Percentiles rank a stretch among this genome's conserved stretches.
Conservation (phyloP, 2,329 filamentous ascomycete genomes). For the Fusarium abutilonis region DNA sequence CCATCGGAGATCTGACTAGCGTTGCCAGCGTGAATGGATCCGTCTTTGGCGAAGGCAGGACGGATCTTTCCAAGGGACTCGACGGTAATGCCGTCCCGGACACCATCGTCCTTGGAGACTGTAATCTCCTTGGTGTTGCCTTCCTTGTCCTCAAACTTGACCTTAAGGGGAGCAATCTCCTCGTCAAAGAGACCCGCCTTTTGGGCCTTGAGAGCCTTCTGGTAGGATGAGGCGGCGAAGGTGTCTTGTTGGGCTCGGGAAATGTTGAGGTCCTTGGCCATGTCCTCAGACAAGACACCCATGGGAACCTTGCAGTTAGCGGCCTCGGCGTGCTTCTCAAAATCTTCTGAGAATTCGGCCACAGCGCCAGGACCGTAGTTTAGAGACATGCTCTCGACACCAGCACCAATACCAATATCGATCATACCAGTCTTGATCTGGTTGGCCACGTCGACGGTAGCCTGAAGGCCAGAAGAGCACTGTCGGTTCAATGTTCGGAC, state of each 20-base stretch:
- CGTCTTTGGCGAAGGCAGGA: constrained; percentile 89
- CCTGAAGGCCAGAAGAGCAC: constrained; percentile 92
- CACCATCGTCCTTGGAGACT: constrained; percentile 86
- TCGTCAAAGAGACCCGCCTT: constrained; percentile 88
- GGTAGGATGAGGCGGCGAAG: constrained; percentile 94
- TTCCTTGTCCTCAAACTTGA: constrained; percentile 90
- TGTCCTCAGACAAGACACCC: constrained; percentile 91
- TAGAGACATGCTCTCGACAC: constrained; percentile 94
- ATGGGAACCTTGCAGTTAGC: constrained; percentile 98
- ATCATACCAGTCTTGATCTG: constrained; percentile 93
- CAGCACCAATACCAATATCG: constrained; percentile 91
- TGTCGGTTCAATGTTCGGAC: constrained; percentile 92
- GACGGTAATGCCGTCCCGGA: constrained; percentile 83
- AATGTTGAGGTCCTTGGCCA: constrained; percentile 87
- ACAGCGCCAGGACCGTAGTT: constrained; percentile 93
- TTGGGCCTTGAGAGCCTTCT: constrained; percentile 88
- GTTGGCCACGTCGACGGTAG: constrained; percentile 93
- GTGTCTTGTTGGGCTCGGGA: constrained; percentile 79
- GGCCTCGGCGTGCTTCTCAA: constrained; percentile 82
- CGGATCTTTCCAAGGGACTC: constrained; percentile 92
- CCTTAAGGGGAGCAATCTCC: constrained; percentile 87
- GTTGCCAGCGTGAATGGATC: constrained; percentile 95
- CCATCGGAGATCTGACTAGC: constrained; percentile 96
- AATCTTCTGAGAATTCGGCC: constrained; percentile 88
- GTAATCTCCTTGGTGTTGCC: constrained; percentile 85